Percentiles rank a stretch among this genome's conserved stretches.
Conservation (phyloP, 1,284 basidiomycete species). For the Cryptococcus depauperatus region DNA sequence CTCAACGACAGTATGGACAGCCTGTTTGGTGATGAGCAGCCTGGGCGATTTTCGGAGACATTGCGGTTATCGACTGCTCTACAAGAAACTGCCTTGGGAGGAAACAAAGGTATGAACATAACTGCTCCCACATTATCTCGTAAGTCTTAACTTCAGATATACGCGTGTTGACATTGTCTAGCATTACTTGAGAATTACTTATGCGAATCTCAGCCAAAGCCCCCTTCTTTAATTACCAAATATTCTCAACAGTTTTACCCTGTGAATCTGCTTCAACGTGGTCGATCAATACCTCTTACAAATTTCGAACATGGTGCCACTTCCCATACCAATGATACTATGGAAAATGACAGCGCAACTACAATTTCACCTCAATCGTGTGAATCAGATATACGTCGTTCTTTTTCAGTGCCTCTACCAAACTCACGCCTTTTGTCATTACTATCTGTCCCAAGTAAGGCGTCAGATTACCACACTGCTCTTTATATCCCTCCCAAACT, state of each 20-base stretch:
- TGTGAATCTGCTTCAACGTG: conserved; percentile 31
- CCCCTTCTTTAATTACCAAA: conserved; percentile 6
- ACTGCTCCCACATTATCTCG: conserved; percentile 22
- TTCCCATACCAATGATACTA: no score
- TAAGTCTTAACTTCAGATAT: conserved; percentile 11
- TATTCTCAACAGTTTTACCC: conserved; percentile 14
- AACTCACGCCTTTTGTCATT: conserved; percentile 10
- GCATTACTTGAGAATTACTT: conserved; percentile 26
- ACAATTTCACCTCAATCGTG: not conserved
- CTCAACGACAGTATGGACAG: conserved; percentile 31
- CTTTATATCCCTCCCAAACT: no score
- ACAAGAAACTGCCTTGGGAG: conserved; percentile 16
- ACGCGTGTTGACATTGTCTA: not conserved
- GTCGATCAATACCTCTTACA: conserved; percentile 33
- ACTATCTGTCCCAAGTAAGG: conserved; percentile 11
- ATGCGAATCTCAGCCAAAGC: conserved; percentile 15
- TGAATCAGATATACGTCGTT: conserved; percentile 10
- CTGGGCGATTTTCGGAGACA: conserved; percentile 20
- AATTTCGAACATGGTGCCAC: conserved; percentile 14
- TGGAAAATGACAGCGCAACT: conserved; percentile 4
- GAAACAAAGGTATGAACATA: conserved; percentile 8
- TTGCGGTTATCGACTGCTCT: conserved; percentile 26
- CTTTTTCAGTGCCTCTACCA: conserved; percentile 14
- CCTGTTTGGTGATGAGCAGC: conserved; percentile 22
- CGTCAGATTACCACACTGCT: no score